Base-by-base conservation (phyloP, 73 alveolate species). In the Stentor roeselii region DNA sequence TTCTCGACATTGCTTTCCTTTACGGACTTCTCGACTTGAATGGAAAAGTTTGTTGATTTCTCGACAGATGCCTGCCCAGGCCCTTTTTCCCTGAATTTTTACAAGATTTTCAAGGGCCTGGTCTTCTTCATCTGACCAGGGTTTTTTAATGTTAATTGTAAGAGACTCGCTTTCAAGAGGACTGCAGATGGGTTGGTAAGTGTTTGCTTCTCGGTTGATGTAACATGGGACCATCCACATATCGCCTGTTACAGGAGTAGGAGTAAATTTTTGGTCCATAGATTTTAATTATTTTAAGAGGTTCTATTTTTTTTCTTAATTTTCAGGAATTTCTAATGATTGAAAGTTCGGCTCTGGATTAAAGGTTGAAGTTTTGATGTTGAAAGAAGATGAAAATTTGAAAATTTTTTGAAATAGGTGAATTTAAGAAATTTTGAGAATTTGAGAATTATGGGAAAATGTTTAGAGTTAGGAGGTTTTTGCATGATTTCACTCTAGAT, bases 1-100 rank as follows among this genome's bases (percentile, higher is more conserved):
- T 82, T 94, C 98, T 75, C 98, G 59, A 50, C 98, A 94, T 75
- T 94, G 94, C 87, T 94, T 94, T 14, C 98, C 98, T 75, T 92
- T 94, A 74, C 95, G 78, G 2, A 85, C 27, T 77, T 30, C 37
- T n/a, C 27, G 6, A 11, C 27, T 61, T 61, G 6, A 11, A 61
- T 61, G 82, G 58, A 61, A 61, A 30, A 30, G 6, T 6, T n/a
- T 61, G 42, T 61, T 61, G 37, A 61, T 6, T 30, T 61, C 82
- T 30, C 15, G 6, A 61, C 59, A 6, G 11, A 61, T 35, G 6
- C 27, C 21, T n/a, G 58, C 42, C 42, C 82, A 61, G 58, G 82
- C 37, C 27, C 38, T 61, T 6, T 6, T 61, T 30, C 42, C 82
- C 14, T 35, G 58, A 11, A n/a, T 14, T 61, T n/a, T 35, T 61